phyloP scores from a whole-genome alignment of 352 stramenopile genomes.

The Pilasporangium apinafurcum region DNA sequence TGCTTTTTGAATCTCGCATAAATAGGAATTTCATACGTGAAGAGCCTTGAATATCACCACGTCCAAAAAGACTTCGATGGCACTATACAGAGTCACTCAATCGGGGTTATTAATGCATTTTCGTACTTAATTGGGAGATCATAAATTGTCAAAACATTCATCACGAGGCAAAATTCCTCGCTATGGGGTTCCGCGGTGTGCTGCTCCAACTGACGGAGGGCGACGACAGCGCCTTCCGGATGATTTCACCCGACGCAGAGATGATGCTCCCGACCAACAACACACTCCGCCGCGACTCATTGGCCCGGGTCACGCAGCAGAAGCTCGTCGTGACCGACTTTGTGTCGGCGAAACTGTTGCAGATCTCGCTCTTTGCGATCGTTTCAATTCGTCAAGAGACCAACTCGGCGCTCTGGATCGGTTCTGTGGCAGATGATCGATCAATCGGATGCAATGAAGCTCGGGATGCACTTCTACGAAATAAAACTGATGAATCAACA shows the following conservation, averaged over 20 bases:
- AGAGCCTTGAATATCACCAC: no score
- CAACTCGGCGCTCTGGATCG: slow-evolving; percentile 43
- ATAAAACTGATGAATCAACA: no score
- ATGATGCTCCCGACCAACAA: slow-evolving; percentile 25
- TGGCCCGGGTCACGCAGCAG: slow-evolving; percentile 26
- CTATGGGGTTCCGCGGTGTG: slow-evolving; percentile 68
- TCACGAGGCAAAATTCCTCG: background rate
- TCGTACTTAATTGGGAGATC: no score
- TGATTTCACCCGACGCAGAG: slow-evolving; percentile 38
- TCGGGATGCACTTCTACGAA: no score
- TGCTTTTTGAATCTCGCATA: no score
- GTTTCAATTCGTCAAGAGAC: slow-evolving; percentile 30
- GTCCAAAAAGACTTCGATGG: no score
- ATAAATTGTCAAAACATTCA: no score
- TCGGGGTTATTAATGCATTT: no score
- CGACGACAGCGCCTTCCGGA: slow-evolving; percentile 28
- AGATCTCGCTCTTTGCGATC: slow-evolving; percentile 35
- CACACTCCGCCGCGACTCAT: slow-evolving; percentile 2
- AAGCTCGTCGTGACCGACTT: slow-evolving; percentile 51
- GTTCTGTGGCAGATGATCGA: slow-evolving; percentile 7
- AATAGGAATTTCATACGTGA: no score
- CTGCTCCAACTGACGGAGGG: slow-evolving; percentile 37
- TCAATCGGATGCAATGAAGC: no score
- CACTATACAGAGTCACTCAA: no score
- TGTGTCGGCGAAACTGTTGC: slow-evolving; percentile 43